phyloP scores from a whole-genome alignment of 2,329 filamentous ascomycete species.

The Sphaerulina musiva region DNA sequence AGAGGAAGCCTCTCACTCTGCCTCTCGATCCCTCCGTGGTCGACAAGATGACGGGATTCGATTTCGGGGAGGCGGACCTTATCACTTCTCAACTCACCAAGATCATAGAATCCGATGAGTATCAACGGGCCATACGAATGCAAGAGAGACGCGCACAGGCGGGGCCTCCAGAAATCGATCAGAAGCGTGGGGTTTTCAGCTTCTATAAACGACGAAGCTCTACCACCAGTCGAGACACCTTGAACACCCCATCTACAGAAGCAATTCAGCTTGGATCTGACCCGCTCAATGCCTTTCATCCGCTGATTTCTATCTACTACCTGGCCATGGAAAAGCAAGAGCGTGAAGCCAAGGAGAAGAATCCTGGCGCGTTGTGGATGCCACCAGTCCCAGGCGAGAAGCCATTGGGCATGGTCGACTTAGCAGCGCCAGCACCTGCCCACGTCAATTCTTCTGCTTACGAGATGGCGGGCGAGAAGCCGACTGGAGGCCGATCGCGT shows the following conservation, averaged over 20 bases:
- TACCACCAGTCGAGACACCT: conserved; percentile 76
- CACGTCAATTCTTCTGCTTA: conserved; percentile 81
- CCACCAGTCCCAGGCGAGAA: conserved; percentile 52
- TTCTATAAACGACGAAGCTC: conserved; percentile 96
- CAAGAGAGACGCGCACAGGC: conserved; percentile 59
- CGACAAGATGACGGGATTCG: conserved; percentile 93
- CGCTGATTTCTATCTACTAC: conserved; percentile 88
- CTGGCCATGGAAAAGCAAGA: conserved; percentile 92
- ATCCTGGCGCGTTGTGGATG: conserved; percentile 54
- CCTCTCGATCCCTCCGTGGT: conserved; percentile 79
- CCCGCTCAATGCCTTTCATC: conserved; percentile 87
- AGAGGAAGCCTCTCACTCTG: conserved; percentile 74
- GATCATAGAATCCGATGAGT: conserved; percentile 88
- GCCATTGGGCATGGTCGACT: conserved; percentile 61
- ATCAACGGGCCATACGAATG: conserved; percentile 72
- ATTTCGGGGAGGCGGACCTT: conserved; percentile 80
- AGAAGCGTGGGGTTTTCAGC: conserved; percentile 89
- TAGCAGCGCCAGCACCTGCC: conserved; percentile 74
- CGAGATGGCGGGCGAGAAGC: conserved; percentile 82
- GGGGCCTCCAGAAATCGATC: conserved; percentile 60
- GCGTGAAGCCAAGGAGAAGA: conserved; percentile 58
- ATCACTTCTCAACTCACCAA: conserved; percentile 77
- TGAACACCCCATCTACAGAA: conserved; percentile 77
- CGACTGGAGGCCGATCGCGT: conserved; percentile 73
- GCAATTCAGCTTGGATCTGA: conserved; percentile 75